These are phyloP conservation scores for Mycena albidolilacea DNA, from an alignment of 768 basidiomycete genomes.

Conservation along the genomic window DNA sequence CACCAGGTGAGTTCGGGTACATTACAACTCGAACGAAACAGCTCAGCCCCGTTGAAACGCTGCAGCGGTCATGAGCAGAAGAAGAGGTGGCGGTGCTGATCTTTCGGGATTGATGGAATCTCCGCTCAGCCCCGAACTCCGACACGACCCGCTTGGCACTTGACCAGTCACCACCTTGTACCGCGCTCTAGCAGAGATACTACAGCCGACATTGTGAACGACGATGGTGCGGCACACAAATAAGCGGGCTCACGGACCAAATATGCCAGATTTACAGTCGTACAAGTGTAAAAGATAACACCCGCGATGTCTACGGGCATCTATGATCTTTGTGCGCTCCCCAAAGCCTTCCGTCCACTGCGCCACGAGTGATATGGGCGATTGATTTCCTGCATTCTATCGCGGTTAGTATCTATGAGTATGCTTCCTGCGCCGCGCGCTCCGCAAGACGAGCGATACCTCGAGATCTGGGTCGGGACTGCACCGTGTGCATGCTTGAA, in stretches of 20 bases:
- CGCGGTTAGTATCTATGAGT: constrained; percentile 42
- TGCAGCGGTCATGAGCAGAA: too few relatives aligned
- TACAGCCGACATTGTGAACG: constrained; percentile 50
- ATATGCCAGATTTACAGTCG: constrained; percentile 43
- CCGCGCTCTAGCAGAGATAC: constrained; percentile 56
- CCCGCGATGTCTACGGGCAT: constrained; percentile 62
- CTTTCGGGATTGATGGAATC: too few relatives aligned
- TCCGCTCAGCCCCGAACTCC: too few relatives aligned
- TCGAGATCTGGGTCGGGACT: constrained; percentile 71
- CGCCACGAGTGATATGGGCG: constrained; percentile 52
- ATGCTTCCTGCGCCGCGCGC: constrained; percentile 56
- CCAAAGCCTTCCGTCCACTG: constrained; percentile 34
- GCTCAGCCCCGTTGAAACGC: too few relatives aligned
- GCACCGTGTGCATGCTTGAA: constrained; percentile 50
- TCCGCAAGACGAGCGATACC: constrained; percentile 66
- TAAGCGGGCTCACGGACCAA: constrained; percentile 7
- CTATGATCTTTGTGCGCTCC: constrained; percentile 51
- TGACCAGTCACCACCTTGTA: constrained; percentile 47
- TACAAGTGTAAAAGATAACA: constrained; percentile 66
- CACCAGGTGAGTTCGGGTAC: too few relatives aligned
- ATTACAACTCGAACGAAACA: too few relatives aligned
- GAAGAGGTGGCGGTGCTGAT: too few relatives aligned
- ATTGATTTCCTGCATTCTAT: constrained; percentile 56
- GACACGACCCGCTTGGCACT: too few relatives aligned
- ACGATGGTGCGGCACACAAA: constrained; percentile 35